These are phyloP conservation scores for Gamsiella multidivaricata DNA, from an alignment of 192 early-diverging fungal species.

Conservation along the genomic window DNA sequence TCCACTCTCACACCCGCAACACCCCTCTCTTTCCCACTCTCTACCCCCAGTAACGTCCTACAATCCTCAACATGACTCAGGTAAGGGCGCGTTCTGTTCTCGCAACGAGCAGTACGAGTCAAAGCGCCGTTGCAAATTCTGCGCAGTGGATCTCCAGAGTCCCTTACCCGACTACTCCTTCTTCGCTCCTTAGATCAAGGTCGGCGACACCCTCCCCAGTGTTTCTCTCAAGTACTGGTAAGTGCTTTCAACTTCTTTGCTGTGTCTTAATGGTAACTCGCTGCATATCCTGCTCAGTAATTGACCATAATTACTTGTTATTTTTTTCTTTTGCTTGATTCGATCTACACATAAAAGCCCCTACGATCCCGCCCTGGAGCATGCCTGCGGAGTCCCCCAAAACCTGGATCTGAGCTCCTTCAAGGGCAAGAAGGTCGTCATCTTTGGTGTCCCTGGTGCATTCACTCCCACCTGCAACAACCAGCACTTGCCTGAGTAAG, in stretches of 20 bases:
- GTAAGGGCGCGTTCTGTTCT: slow-evolving; percentile 8
- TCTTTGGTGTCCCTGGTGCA: slow-evolving; percentile 75
- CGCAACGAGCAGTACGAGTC: no score
- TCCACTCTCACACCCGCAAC: neutral
- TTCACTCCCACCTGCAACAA: slow-evolving; percentile 74
- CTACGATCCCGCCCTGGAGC: slow-evolving; percentile 32
- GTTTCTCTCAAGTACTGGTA: slow-evolving; percentile 52
- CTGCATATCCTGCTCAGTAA: no score
- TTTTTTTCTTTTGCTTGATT: neutral
- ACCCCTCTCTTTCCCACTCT: neutral
- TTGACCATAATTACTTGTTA: neutral
- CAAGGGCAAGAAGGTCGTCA: slow-evolving; percentile 71
- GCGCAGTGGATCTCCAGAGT: neutral
- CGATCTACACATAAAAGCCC: slow-evolving; percentile 5
- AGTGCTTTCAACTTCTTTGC: no score
- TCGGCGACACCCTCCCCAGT: slow-evolving; percentile 47
- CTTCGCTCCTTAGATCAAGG: slow-evolving; percentile 25
- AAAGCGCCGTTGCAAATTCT: no score
- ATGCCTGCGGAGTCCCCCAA: slow-evolving; percentile 51
- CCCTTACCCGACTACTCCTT: neutral
- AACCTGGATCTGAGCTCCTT: slow-evolving; percentile 58
- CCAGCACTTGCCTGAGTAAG: slow-evolving; percentile 66
- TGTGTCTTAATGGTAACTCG: no score
- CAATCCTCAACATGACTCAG: slow-evolving; percentile 34
- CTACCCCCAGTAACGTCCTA: neutral